A percentile compares a stretch with the other conserved stretches of the same genome.
These are phyloP conservation scores for Diplodia sapinea DNA, from an alignment of 2,329 filamentous ascomycete species.

Conservation along the genomic window DNA sequence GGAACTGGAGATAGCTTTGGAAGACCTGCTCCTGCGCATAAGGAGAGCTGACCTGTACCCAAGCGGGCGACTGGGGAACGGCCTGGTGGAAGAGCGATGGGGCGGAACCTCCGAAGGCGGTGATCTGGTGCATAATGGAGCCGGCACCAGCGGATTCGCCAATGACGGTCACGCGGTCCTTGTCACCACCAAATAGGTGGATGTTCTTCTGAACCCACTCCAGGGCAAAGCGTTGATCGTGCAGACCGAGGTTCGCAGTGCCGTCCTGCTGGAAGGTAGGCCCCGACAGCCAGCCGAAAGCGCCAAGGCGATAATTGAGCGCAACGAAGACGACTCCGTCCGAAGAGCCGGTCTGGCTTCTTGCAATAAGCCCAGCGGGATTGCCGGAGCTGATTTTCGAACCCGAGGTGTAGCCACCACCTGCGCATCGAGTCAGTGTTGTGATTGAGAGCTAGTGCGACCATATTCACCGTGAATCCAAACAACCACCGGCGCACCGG, in stretches of 20 bases:
- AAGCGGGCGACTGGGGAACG: conserved; percentile 51
- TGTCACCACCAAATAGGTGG: conserved; percentile 48
- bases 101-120: conserved; percentile 46
- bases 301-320: conserved; percentile 57
- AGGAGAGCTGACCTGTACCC: conserved; percentile 40
- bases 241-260: conserved; percentile 43
- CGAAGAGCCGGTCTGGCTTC: conserved; percentile 34
- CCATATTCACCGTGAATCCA: conserved; percentile 52
- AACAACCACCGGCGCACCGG: conserved; percentile 47
- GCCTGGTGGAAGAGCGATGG: conserved; percentile 47
- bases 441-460: conserved; percentile 35
- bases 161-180: conserved; percentile 46
- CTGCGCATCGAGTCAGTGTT: conserved; percentile 35
- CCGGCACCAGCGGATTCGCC: conserved; percentile 49
- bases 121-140: conserved; percentile 41
- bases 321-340: conserved; percentile 54
- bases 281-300: conserved; percentile 45
- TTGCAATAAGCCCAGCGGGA: conserved; percentile 50
- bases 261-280: conserved; percentile 46
- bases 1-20: conserved; percentile 41
- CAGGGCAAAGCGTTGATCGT: conserved; percentile 49
- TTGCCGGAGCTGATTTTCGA: conserved; percentile 46
- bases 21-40: conserved; percentile 42
- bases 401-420: conserved; percentile 52
- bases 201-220: conserved; percentile 51